Percentiles rank a stretch among this genome's conserved stretches.
phyloP scores from a whole-genome alignment of 192 early-diverging fungal genomes.

The Funneliformis mosseae region DNA sequence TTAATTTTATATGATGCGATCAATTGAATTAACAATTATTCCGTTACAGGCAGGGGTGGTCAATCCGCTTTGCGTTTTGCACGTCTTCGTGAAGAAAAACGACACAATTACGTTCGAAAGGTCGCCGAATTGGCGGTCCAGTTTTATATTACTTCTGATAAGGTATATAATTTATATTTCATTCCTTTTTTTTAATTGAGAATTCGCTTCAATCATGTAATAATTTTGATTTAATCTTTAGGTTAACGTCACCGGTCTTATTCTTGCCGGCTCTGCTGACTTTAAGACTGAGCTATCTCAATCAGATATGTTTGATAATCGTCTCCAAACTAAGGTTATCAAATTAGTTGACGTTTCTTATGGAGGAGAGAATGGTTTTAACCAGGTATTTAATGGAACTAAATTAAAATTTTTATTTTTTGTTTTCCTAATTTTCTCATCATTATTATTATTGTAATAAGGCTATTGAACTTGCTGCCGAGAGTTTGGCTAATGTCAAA shows the following conservation, averaged over 20 bases:
- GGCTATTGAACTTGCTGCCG: conserved; percentile 92
- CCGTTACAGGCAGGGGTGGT: conserved; percentile 78
- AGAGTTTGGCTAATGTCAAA: conserved; percentile 94
- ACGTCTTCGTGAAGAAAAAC: conserved; percentile 97
- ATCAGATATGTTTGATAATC: conserved; percentile 95
- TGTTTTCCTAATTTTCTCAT: not conserved
- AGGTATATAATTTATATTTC: conserved; percentile 38
- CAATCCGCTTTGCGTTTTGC: conserved; percentile 99
- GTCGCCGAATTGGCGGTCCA: conserved; percentile 96
- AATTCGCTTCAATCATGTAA: not conserved
- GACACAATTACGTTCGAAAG: conserved; percentile 99
- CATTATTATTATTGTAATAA: conserved; percentile 39
- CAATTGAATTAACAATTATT: not conserved
- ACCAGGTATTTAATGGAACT: conserved; percentile 45
- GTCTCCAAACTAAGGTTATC: conserved; percentile 85
- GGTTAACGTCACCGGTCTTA: conserved; percentile 81
- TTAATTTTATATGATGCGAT: not conserved
- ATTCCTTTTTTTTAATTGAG: not conserved
- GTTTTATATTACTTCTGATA: conserved; percentile 93
- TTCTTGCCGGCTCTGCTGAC: conserved; percentile 98
- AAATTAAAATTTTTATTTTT: not conserved
- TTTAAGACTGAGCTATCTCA: conserved; percentile 97
- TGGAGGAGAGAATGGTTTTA: conserved; percentile 99
- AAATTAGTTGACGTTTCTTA: conserved; percentile 98
- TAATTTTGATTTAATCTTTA: conserved; percentile 31